phyloP scores from a whole-genome alignment of 2,329 filamentous ascomycete species.

The Fusarium sp. region DNA sequence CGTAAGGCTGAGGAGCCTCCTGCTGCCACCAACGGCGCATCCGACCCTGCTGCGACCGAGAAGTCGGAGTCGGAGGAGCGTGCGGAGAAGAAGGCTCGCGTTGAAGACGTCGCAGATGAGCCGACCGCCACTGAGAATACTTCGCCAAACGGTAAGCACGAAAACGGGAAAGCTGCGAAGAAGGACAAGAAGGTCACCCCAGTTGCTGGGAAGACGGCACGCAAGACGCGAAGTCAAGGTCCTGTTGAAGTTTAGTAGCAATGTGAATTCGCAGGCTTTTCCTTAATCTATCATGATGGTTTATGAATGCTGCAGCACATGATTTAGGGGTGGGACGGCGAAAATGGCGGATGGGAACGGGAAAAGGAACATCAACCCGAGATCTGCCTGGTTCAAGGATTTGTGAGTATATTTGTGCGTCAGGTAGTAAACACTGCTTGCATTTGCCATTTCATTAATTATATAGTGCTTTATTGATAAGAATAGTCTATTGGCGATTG shows the following conservation, averaged over 20 bases:
- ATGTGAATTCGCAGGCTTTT: background rate
- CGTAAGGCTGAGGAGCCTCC: constrained; percentile 54
- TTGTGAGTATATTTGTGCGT: constrained; percentile 33
- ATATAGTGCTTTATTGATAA: background rate
- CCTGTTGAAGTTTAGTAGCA: constrained; percentile 45
- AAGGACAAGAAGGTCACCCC: constrained; percentile 52
- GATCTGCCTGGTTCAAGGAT: constrained; percentile 22
- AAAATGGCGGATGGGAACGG: constrained; percentile 35
- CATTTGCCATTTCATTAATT: background rate
- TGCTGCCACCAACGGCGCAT: constrained; percentile 33
- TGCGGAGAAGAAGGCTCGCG: constrained; percentile 55
- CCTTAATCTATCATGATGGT: constrained; percentile 3
- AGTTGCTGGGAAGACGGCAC: constrained; percentile 50
- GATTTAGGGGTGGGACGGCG: constrained; percentile 27
- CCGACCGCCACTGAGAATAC: constrained; percentile 26
- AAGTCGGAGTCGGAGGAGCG: constrained; percentile 45
- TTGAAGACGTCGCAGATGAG: constrained; percentile 46
- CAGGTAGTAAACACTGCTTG: constrained; percentile 26
- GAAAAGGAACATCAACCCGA: constrained; percentile 12
- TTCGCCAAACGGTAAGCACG: constrained; percentile 43
- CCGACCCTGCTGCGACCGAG: constrained; percentile 20
- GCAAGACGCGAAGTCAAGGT: constrained; percentile 58
- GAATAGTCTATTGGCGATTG: background rate
- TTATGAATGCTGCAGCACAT: constrained; percentile 15
- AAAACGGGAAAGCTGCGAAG: constrained; percentile 42